A percentile compares a stretch with the other conserved stretches of the same genome.
Evolutionary conservation across 371 early-diverging fungal species (phyloP).

Genomic region (Entomophthora muscae): DNA sequence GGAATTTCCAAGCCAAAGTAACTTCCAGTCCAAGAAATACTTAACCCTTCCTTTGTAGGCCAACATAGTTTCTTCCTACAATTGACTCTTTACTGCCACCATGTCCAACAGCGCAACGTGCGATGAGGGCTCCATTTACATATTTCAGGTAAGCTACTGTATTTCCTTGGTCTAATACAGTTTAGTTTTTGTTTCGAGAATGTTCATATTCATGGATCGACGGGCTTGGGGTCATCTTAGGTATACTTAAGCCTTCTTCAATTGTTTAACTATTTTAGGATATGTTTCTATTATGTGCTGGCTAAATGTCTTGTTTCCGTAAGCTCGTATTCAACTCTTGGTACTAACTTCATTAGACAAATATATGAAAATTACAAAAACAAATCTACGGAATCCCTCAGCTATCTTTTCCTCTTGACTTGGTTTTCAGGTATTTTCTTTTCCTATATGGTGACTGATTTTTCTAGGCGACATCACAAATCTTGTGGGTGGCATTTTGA

Average conservation of each 20-base stretch:
- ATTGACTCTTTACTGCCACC: too few species aligned
- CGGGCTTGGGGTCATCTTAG: neutral
- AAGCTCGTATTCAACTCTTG: conserved; percentile 17
- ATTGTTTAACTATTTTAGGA: conserved; percentile 19
- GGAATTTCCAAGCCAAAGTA: too few species aligned
- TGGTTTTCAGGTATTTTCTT: conserved; percentile 16
- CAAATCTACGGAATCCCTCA: conserved; percentile 10
- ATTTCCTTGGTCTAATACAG: neutral
- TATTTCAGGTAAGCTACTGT: neutral
- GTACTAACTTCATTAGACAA: conserved; percentile 1
- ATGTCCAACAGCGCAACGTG: neutral
- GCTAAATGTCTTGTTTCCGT: conserved; percentile 65
- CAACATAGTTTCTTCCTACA: too few species aligned
- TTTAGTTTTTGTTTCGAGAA: neutral
- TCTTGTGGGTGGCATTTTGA: conserved; percentile 43
- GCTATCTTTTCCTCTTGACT: conserved; percentile 9
- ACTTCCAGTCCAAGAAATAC: too few species aligned
- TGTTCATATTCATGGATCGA: neutral
- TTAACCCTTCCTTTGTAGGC: too few species aligned
- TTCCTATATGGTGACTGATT: neutral
- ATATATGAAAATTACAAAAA: conserved; percentile 10
- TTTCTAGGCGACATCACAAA: conserved; percentile 36
- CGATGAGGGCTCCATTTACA: neutral
- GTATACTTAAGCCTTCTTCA: neutral
- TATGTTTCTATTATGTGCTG: conserved; percentile 49